These are phyloP conservation scores for Ascochyta viciae-villosae DNA, from an alignment of 2,329 filamentous ascomycete species.

Conservation along the genomic window DNA sequence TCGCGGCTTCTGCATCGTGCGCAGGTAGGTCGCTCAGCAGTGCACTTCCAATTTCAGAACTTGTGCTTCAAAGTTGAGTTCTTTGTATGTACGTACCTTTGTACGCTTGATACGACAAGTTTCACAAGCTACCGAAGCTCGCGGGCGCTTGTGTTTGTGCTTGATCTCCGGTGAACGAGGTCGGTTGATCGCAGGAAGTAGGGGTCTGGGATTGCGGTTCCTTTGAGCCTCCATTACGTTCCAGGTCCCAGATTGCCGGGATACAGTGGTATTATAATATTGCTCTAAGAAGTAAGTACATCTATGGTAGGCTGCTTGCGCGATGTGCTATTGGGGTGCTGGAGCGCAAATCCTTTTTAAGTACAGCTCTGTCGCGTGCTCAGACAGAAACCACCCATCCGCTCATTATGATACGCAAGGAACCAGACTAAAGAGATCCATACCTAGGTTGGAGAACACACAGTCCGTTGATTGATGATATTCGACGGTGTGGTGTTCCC, in stretches of 20 bases:
- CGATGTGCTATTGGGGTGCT: not conserved
- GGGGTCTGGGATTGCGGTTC: not conserved
- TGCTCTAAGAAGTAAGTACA: not conserved
- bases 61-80: not conserved
- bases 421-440: not conserved
- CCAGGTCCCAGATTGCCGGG: no score
- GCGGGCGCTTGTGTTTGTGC: not conserved
- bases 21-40: not conserved
- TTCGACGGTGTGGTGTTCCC: no score
- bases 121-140: not conserved
- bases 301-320: not conserved
- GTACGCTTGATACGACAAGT: not conserved
- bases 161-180: not conserved
- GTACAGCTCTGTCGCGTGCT: no score
- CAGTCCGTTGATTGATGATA: no score
- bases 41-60: not conserved
- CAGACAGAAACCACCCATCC: not conserved
- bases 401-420: not conserved
- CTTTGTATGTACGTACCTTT: not conserved
- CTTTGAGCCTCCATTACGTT: not conserved
- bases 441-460: no score
- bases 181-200: not conserved
- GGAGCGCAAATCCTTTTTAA: not conserved
- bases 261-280: not conserved
- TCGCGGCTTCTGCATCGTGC: not conserved